phyloP scores from a whole-genome alignment of 192 early-diverging fungal genomes.

The Irineochytrium annulatum region DNA sequence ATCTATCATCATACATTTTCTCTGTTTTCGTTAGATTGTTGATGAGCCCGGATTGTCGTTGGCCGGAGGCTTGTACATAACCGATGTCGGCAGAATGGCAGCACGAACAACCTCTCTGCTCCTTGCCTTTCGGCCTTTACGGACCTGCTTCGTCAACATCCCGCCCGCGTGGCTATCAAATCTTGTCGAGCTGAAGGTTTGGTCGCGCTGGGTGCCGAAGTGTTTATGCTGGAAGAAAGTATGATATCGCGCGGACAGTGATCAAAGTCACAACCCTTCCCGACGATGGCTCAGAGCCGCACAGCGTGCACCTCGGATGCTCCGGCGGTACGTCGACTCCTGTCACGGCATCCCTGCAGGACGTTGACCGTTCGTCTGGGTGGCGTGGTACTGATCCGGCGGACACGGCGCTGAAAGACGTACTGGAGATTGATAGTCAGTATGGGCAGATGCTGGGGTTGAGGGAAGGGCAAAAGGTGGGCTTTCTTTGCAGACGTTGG shows the following conservation, averaged over 20 bases:
- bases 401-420: background rate
- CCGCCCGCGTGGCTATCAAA: slow-evolving; percentile 70
- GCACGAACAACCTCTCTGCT: too few species aligned
- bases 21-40: too few species aligned
- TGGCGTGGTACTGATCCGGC: too few species aligned
- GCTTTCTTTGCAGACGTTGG: background rate
- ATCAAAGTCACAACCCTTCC: background rate
- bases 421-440: slow-evolving; percentile 24
- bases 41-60: too few species aligned
- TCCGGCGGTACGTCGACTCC: slow-evolving; percentile 14
- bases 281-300: slow-evolving; percentile 8
- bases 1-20: too few species aligned
- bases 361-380: slow-evolving; percentile 1
- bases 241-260: background rate
- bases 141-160: slow-evolving; percentile 69
- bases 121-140: too few species aligned
- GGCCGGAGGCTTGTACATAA: too few species aligned
- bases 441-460: slow-evolving; percentile 21
- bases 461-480: slow-evolving; percentile 19
- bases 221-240: background rate
- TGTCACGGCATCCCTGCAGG: background rate
- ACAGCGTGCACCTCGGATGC: slow-evolving; percentile 5
- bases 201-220: background rate
- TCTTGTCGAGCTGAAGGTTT: slow-evolving; percentile 68
- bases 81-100: too few species aligned